Evolutionary conservation across 768 basidiomycete genomes (phyloP).

Genomic region (Scleroderma citrinum): DNA sequence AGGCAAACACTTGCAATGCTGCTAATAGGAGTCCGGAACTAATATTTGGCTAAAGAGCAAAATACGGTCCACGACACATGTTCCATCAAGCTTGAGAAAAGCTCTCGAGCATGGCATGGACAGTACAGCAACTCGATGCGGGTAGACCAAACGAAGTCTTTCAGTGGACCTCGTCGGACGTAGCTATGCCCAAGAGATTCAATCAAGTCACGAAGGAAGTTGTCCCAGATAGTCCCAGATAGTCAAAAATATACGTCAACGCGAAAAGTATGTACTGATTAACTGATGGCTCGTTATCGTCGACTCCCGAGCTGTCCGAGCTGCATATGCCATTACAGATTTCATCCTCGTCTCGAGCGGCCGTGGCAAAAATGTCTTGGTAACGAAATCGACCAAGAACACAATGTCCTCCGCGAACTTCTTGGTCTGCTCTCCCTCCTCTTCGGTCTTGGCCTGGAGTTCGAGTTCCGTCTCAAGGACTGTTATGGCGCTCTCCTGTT

Average conservation of each 20-base stretch:
- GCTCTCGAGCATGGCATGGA: too few relatives aligned
- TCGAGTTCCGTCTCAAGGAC: neutral
- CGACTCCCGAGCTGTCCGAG: neutral
- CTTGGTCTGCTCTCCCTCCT: neutral
- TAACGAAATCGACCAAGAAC: neutral
- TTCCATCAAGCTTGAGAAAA: too few relatives aligned
- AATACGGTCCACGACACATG: too few relatives aligned
- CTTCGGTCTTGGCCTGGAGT: neutral
- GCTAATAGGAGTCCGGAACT: too few relatives aligned
- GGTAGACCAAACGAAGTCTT: too few relatives aligned
- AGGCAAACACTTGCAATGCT: too few relatives aligned
- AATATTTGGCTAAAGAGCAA: too few relatives aligned
- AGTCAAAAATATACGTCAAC: neutral
- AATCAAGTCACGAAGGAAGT: too few relatives aligned
- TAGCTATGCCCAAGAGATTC: too few relatives aligned
- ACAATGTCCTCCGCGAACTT: neutral
- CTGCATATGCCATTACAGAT: neutral
- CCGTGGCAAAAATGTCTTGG: neutral
- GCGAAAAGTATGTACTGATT: neutral
- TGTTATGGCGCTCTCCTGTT: neutral
- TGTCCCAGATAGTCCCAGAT: too few relatives aligned
- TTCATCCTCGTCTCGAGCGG: neutral
- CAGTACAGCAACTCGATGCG: too few relatives aligned
- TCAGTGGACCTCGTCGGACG: too few relatives aligned
- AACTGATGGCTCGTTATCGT: neutral